phyloP scores from a whole-genome alignment of 192 early-diverging fungal species.

The Mortierella alpina region DNA sequence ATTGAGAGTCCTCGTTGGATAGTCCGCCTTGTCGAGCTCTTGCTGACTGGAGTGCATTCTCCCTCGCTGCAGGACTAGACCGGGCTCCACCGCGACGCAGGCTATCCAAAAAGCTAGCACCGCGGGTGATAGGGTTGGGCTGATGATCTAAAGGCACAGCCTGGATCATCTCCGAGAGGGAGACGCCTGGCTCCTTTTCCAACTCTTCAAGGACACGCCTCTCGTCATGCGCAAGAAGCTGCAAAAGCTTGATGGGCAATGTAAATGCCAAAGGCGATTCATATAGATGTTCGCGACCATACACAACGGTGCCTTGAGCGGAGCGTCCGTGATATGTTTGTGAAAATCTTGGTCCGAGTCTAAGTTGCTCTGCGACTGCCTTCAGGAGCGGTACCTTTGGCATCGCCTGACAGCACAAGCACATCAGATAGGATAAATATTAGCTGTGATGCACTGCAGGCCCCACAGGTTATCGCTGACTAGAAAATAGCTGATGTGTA shows the following conservation, averaged over 20 bases:
- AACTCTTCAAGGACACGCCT: slow-evolving; percentile 29
- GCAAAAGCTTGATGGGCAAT: slow-evolving; percentile 34
- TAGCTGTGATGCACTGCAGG: neutral
- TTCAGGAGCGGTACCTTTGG: slow-evolving; percentile 21
- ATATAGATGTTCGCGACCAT: slow-evolving; percentile 40
- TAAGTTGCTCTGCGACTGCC: slow-evolving; percentile 2
- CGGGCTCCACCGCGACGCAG: slow-evolving; percentile 17
- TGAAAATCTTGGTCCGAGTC: slow-evolving; percentile 35
- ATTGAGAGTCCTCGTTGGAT: slow-evolving; percentile 31
- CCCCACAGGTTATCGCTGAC: too few relatives aligned
- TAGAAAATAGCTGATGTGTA: neutral
- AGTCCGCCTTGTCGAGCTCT: slow-evolving; percentile 31
- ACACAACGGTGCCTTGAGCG: slow-evolving; percentile 27
- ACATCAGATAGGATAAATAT: neutral
- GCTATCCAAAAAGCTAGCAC: slow-evolving; percentile 36
- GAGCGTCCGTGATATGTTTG: slow-evolving; percentile 39
- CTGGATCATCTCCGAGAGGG: slow-evolving; percentile 43
- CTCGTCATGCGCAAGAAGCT: slow-evolving; percentile 38
- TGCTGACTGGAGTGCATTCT: slow-evolving; percentile 1
- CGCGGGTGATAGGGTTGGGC: slow-evolving; percentile 43
- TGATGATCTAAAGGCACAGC: slow-evolving; percentile 40
- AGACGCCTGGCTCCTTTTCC: slow-evolving; percentile 27
- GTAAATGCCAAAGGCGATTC: slow-evolving; percentile 43
- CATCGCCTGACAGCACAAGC: slow-evolving; percentile 2
- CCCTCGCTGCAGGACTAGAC: neutral